Percentiles rank a stretch among this genome's conserved stretches.
These are phyloP conservation scores for Thraustochytrium sp. DNA, from an alignment of 352 stramenopile genomes.

Conservation along the genomic window DNA sequence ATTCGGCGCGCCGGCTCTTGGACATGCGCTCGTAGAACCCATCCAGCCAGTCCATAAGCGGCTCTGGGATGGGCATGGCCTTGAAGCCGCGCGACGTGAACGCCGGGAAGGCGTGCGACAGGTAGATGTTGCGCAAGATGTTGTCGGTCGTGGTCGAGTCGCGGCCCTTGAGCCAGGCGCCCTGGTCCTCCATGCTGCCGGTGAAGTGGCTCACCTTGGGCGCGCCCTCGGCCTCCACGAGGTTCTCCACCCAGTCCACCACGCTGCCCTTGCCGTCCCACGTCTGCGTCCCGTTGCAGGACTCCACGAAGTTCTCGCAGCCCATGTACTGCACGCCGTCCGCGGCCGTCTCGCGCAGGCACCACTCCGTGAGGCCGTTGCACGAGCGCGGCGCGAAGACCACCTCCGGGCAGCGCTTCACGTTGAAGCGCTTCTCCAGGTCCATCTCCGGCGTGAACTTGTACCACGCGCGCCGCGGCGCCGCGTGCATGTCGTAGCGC, in stretches of 20 bases:
- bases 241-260: not conserved
- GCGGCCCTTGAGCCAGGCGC: not conserved
- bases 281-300: not conserved
- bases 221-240: not conserved
- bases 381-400: slow-evolving; percentile 34
- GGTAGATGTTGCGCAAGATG: slow-evolving; percentile 39
- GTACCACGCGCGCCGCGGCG: slow-evolving; percentile 31
- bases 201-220: slow-evolving; percentile 29
- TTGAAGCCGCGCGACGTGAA: slow-evolving; percentile 41
- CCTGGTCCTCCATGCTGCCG: not conserved
- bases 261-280: slow-evolving; percentile 12
- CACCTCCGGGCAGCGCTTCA: slow-evolving; percentile 27
- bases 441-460: slow-evolving; percentile 44
- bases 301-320: slow-evolving; percentile 30
- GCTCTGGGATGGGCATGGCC: slow-evolving; percentile 16
- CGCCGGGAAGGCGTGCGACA: slow-evolving; percentile 23
- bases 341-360: not conserved
- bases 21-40: slow-evolving; percentile 27
- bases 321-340: slow-evolving; percentile 15
- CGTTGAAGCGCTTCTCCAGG: slow-evolving; percentile 26
- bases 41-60: slow-evolving; percentile 11
- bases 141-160: slow-evolving; percentile 37
- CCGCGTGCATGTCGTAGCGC: slow-evolving; percentile 38
- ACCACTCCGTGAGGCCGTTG: slow-evolving; percentile 40
- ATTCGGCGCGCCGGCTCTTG: slow-evolving; percentile 13